Conservation (phyloP, 305 asterid genomes). For the Withania somnifera region DNA sequence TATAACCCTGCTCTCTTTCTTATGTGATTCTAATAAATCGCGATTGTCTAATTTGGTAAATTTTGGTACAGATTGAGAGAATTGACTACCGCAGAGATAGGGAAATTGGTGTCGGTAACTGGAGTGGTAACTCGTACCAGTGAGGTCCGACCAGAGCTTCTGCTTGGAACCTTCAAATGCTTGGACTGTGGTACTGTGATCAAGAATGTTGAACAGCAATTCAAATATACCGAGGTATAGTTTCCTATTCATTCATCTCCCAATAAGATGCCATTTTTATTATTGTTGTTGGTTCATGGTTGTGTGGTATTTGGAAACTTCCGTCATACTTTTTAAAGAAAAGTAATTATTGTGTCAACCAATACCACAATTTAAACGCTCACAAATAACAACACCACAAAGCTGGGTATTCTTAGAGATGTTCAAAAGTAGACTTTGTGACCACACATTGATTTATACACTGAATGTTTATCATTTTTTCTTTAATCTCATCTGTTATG, state of each 20-base stretch:
- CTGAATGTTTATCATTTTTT: not conserved
- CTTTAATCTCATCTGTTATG: not conserved
- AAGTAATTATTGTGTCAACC: not conserved
- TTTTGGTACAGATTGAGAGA: slow-evolving; percentile 49
- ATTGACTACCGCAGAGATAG: slow-evolving; percentile 66
- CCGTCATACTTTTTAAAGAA: not conserved
- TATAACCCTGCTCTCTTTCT: not conserved
- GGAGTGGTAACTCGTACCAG: slow-evolving; percentile 86
- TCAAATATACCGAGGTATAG: slow-evolving; percentile 86
- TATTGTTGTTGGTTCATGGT: not conserved
- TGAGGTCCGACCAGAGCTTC: slow-evolving; percentile 90
- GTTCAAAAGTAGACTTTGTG: not conserved
- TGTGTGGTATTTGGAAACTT: not conserved
- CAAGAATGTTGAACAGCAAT: slow-evolving; percentile 80
- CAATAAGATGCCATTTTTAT: not conserved
- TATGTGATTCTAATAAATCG: not conserved
- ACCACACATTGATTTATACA: not conserved
- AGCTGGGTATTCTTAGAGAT: not conserved
- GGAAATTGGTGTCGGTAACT: slow-evolving; percentile 81
- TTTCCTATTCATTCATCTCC: not conserved
- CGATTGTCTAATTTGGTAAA: not conserved
- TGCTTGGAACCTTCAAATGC: slow-evolving; percentile 82
- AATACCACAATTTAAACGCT: not conserved
- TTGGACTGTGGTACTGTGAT: slow-evolving; percentile 69
- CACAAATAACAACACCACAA: not conserved